Conservation (phyloP, 1,139 yeast genomes). For the Dujonia santamariae region DNA sequence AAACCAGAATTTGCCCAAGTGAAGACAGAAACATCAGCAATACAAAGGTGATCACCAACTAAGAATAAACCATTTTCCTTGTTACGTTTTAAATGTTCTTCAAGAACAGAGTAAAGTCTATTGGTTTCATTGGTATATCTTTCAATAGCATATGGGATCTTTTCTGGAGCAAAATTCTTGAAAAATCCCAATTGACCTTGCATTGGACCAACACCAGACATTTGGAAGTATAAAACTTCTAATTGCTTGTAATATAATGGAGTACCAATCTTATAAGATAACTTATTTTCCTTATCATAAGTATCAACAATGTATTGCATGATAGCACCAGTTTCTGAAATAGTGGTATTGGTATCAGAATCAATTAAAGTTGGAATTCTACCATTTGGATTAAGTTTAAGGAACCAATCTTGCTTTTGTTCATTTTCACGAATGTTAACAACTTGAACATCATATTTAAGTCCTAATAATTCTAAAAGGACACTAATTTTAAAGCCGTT, state of each 20-base stretch:
- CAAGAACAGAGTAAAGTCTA: conserved; percentile 52
- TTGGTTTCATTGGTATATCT: conserved; percentile 50
- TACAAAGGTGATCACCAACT: conserved; percentile 54
- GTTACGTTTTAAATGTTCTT: conserved; percentile 39
- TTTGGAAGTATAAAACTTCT: conserved; percentile 54
- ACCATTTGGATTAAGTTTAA: conserved; percentile 58
- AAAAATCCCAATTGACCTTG: conserved; percentile 59
- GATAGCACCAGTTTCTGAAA: conserved; percentile 61
- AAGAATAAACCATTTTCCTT: conserved; percentile 42
- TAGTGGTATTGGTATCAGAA: conserved; percentile 36
- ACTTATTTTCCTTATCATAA: conserved; percentile 52
- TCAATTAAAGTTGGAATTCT: conserved; percentile 58
- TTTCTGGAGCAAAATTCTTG: conserved; percentile 38
- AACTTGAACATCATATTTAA: conserved; percentile 43
- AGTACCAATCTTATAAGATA: conserved; percentile 43
- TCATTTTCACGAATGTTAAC: conserved; percentile 31
- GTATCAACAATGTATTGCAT: conserved; percentile 53
- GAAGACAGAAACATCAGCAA: conserved; percentile 51
- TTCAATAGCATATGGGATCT: conserved; percentile 49
- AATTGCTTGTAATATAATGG: conserved; percentile 46
- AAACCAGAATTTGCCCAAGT: conserved; percentile 38
- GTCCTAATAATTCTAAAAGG: conserved; percentile 43
- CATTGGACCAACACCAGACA: conserved; percentile 61
- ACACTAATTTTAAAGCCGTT: conserved; percentile 54
- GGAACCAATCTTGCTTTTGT: conserved; percentile 54